Evolutionary conservation across 768 basidiomycete species (phyloP).

Genomic region (Polyporus arcularius): DNA sequence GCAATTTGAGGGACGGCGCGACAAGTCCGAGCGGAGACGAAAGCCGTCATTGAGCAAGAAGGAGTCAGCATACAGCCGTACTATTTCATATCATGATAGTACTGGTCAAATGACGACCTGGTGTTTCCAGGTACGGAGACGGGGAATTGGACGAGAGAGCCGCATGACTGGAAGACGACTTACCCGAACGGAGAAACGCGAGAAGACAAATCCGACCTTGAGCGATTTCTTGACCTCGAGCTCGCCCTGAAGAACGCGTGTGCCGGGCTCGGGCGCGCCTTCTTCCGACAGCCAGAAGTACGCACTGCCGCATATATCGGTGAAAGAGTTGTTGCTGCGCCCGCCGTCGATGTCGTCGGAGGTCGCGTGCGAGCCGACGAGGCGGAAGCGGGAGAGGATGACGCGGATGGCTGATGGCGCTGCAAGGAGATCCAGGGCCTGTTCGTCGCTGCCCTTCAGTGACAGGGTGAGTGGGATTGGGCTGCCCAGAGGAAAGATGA

Average conservation of each 20-base stretch:
- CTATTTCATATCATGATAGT: too few relatives aligned
- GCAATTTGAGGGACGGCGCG: too few relatives aligned
- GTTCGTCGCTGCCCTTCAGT: conserved; percentile 43
- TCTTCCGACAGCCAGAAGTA: conserved; percentile 51
- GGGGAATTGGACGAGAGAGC: not conserved
- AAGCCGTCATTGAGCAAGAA: too few relatives aligned
- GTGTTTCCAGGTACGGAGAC: not conserved
- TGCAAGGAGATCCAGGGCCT: conserved; percentile 52
- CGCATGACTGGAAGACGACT: conserved; percentile 21
- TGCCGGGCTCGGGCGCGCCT: conserved; percentile 31
- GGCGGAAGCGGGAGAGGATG: conserved; percentile 47
- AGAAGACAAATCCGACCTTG: conserved; percentile 47
- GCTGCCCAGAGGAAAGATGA: conserved; percentile 47
- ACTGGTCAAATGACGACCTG: too few relatives aligned
- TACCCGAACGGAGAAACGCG: conserved; percentile 50
- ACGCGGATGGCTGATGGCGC: conserved; percentile 41
- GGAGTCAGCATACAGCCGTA: too few relatives aligned
- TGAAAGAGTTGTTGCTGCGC: conserved; percentile 50
- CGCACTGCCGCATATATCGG: conserved; percentile 41
- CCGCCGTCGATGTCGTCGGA: conserved; percentile 38
- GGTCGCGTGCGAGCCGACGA: conserved; percentile 47
- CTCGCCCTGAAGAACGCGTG: conserved; percentile 50
- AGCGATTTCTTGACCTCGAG: conserved; percentile 45
- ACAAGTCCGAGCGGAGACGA: too few relatives aligned
- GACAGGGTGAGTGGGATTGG: conserved; percentile 53